Evolutionary conservation across 148 eudicot species (phyloP).

Genomic region (Fallopia convolvulus): DNA sequence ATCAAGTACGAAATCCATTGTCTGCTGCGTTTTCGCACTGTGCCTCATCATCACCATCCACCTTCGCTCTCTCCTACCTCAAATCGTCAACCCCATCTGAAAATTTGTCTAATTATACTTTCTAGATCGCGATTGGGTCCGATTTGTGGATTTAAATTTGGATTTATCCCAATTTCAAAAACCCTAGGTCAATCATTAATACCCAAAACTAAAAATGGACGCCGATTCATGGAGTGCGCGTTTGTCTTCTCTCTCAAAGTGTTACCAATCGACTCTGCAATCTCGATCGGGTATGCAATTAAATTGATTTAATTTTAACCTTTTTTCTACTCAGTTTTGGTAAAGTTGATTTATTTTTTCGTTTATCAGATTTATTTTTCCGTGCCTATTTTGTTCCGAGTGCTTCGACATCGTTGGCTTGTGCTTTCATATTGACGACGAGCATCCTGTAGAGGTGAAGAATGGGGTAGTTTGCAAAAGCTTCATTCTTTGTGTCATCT

Average conservation of each 20-base stretch:
- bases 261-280: slow-evolving; percentile 70
- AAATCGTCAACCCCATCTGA: neutral
- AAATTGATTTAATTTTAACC: neutral
- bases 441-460: slow-evolving; percentile 79
- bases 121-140: neutral
- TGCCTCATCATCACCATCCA: neutral
- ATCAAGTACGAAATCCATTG: too few relatives aligned
- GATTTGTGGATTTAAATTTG: neutral
- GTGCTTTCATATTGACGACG: slow-evolving; percentile 92
- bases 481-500: neutral
- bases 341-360: neutral
- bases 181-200: slow-evolving; percentile 1
- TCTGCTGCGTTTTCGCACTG: too few relatives aligned
- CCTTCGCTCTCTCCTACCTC: neutral
- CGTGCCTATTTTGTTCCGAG: slow-evolving; percentile 82
- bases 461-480: slow-evolving; percentile 59
- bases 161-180: neutral
- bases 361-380: slow-evolving; percentile 58
- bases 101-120: neutral
- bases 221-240: slow-evolving; percentile 84
- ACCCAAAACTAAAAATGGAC: slow-evolving; percentile 38
- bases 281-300: slow-evolving; percentile 61
- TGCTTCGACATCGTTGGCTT: slow-evolving; percentile 86
- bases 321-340: neutral
- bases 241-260: slow-evolving; percentile 62